These are phyloP conservation scores for Choiromyces venosus DNA, from an alignment of 495 filamentous ascomycete species.

Conservation along the genomic window DNA sequence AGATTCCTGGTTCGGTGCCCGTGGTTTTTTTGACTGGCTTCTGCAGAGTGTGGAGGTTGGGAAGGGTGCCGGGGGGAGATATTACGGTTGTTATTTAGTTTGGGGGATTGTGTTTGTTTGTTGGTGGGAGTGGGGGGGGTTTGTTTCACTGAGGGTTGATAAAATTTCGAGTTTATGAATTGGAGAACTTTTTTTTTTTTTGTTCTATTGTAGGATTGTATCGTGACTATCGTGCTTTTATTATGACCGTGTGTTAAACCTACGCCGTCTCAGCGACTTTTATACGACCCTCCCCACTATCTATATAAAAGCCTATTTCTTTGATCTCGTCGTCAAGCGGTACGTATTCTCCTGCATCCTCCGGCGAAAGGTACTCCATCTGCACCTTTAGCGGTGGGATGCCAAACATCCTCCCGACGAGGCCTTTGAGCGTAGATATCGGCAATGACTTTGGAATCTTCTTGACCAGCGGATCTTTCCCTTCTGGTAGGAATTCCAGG, in stretches of 20 bases:
- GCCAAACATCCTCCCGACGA: slow-evolving; percentile 66
- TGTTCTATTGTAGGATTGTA: background rate
- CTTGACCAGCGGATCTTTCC: slow-evolving; percentile 38
- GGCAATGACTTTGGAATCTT: slow-evolving; percentile 70
- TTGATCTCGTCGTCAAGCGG: slow-evolving; percentile 68
- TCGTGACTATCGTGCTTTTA: background rate
- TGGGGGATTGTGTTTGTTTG: background rate
- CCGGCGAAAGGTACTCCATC: slow-evolving; percentile 72
- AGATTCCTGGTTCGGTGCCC: background rate
- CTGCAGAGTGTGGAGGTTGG: background rate
- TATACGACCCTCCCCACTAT: slow-evolving; percentile 61
- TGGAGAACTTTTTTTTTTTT: background rate
- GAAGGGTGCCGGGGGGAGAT: background rate
- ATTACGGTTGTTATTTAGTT: background rate
- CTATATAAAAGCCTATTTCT: slow-evolving; percentile 75
- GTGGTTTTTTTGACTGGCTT: background rate
- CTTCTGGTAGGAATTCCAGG: slow-evolving; percentile 14
- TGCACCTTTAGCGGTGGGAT: slow-evolving; percentile 58
- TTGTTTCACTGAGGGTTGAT: background rate
- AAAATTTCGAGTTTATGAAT: background rate
- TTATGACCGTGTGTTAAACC: background rate
- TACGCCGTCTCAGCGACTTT: slow-evolving; percentile 47
- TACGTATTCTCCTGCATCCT: slow-evolving; percentile 50
- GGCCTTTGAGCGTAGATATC: slow-evolving; percentile 72
- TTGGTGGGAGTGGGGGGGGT: background rate